These are phyloP conservation scores for Thelonectria discophora DNA, from an alignment of 2,329 filamentous ascomycete species.

Conservation along the genomic window DNA sequence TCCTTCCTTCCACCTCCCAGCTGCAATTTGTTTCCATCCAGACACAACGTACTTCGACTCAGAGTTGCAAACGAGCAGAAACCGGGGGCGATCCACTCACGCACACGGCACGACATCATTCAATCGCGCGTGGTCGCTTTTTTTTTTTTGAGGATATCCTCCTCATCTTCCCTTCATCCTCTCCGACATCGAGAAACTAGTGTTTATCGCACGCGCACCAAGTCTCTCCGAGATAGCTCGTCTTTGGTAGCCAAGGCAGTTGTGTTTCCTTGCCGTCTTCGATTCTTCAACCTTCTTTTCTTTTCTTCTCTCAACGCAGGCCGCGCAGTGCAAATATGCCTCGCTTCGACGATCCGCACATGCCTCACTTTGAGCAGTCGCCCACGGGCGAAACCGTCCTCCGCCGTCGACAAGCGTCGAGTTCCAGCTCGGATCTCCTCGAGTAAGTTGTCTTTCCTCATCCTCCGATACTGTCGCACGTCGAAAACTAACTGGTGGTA, in stretches of 20 bases:
- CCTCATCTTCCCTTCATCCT: neutral
- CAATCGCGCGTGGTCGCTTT: neutral
- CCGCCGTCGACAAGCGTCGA: constrained; percentile 32
- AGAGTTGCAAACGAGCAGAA: neutral
- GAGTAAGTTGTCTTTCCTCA: constrained; percentile 25
- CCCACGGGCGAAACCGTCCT: constrained; percentile 33
- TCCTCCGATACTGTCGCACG: neutral
- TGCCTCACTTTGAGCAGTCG: constrained; percentile 20
- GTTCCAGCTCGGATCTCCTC: constrained; percentile 20
- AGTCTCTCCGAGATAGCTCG: too few relatives aligned
- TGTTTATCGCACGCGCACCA: too few relatives aligned
- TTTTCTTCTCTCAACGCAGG: neutral
- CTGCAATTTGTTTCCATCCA: neutral
- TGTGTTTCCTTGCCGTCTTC: too few relatives aligned
- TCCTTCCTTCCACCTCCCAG: neutral
- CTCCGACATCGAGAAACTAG: neutral
- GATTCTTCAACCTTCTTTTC: neutral
- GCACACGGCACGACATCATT: neutral
- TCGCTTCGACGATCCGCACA: constrained; percentile 6
- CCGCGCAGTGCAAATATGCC: constrained; percentile 28
- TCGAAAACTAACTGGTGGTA: constrained; percentile 17
- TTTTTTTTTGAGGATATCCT: neutral
- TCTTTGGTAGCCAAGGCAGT: too few relatives aligned
- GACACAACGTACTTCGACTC: neutral
- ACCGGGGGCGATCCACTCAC: neutral